Evolutionary conservation across 495 filamentous ascomycete genomes (phyloP).

Genomic region (Neurospora tetrasperma): DNA sequence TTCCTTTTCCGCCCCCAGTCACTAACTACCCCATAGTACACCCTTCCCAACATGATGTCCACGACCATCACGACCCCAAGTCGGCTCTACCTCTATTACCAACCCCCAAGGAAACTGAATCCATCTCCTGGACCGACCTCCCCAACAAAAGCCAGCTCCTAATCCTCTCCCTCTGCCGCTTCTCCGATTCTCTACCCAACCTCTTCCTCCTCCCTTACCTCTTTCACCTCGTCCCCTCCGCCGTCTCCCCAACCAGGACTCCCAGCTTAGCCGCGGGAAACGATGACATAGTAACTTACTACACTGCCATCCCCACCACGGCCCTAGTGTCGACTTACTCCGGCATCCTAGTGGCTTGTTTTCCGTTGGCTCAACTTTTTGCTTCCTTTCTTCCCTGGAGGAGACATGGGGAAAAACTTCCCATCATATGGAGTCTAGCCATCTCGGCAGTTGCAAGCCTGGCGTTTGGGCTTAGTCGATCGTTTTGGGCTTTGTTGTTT

Average conservation of each 20-base stretch:
- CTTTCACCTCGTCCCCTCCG: slow-evolving; percentile 47
- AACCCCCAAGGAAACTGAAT: not conserved
- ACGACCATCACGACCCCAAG: not conserved
- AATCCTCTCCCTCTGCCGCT: slow-evolving; percentile 40
- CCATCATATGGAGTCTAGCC: slow-evolving; percentile 59
- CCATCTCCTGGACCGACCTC: slow-evolving; percentile 26
- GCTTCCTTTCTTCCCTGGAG: slow-evolving; percentile 54
- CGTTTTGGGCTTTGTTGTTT: slow-evolving; percentile 56
- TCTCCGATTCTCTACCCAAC: slow-evolving; percentile 39
- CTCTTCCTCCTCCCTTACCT: slow-evolving; percentile 44
- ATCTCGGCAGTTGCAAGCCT: slow-evolving; percentile 61
- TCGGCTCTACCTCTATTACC: not conserved
- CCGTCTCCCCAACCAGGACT: slow-evolving; percentile 43
- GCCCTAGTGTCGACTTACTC: slow-evolving; percentile 4
- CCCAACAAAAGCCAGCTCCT: slow-evolving; percentile 43
- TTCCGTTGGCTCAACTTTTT: slow-evolving; percentile 31
- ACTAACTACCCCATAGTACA: not conserved
- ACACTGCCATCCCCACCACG: not conserved
- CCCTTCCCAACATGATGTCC: not conserved
- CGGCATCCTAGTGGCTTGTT: slow-evolving; percentile 3
- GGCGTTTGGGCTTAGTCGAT: slow-evolving; percentile 62
- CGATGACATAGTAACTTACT: slow-evolving; percentile 35
- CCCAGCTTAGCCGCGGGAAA: slow-evolving; percentile 28
- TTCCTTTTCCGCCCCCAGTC: not conserved
- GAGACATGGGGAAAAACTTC: slow-evolving; percentile 54